Conservation (phyloP, 371 early-diverging fungal genomes). For the Mortierella sp. region DNA sequence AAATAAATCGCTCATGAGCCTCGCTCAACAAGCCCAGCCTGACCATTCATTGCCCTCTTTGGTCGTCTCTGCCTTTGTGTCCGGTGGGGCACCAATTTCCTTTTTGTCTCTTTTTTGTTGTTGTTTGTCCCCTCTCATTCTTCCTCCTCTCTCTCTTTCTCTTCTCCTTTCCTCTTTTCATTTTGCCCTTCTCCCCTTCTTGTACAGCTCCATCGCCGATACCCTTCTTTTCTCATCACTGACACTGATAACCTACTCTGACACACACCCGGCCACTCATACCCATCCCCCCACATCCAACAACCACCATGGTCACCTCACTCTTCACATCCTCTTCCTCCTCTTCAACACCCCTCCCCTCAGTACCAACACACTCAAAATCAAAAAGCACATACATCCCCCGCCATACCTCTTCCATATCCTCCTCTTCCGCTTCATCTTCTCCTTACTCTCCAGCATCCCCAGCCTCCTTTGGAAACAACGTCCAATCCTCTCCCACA, state of each 20-base stretch:
- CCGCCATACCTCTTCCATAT: not conserved
- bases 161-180: not conserved
- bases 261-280: not conserved
- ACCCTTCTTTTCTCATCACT: not conserved
- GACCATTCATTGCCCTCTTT: not conserved
- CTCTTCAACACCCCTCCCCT: not conserved
- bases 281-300: not conserved
- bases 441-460: not conserved
- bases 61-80: not conserved
- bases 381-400: slow-evolving; percentile 8
- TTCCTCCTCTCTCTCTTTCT: not conserved
- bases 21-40: not conserved
- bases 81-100: slow-evolving; percentile 24
- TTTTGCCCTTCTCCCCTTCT: not conserved
- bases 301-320: slow-evolving; percentile 5
- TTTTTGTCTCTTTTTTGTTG: slow-evolving; percentile 11
- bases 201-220: not conserved
- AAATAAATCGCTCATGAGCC: not conserved
- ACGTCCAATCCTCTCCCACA: not conserved
- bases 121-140: not conserved
- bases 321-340: not conserved
- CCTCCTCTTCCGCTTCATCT: not conserved
- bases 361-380: not conserved
- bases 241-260: not conserved
- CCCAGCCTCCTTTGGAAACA: not conserved